Evolutionary conservation across 257 asterid species (phyloP), one percentile per base, ranked within the genome.

Genomic region (Nyctanthes arbortristis): DNA sequence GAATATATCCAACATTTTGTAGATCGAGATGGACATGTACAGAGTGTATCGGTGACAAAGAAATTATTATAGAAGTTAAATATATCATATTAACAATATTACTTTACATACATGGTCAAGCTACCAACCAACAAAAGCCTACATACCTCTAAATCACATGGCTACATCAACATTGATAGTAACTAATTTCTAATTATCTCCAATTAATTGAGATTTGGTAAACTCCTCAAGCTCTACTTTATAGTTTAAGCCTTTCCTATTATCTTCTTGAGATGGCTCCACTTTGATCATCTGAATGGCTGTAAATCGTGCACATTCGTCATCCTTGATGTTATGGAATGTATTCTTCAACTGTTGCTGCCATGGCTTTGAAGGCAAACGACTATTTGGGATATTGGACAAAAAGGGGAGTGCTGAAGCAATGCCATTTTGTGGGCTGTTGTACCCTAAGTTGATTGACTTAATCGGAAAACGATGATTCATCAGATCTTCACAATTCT

Each of bases 301-400:
- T 16, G 62, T 40, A 14, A 70, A 13, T 20, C 25, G 61, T 9
- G 5, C 59, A 37, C 49, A 16, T 56, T 72, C 77, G 36, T 34
- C 72, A 1, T 29, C 80, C 75, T 76, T 74, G 54, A 61, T 63
- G 29, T 56, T 65, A 28, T 25, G 71, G 54, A 71, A 49, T 22
- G 71, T 57, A 33, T 31, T 57, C 75, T 56, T 81, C 35, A 45
- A 63, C n/a, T 52, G 68, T 59, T 61, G 70, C 49, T 40, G 16
- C 60, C 33, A 1, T 71, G 68, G 73, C 73, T 80, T n/a, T 43
- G 78, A 61, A 16, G 91, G 85, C 47, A 82, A 67, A 57, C 84
- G 89, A 67, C 89, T n/a, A n/a, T n/a, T 87, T 1, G 92, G 96
- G 61, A 86, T 74, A 45, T 52, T 52, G 3, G 95, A 72, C 85